Evolutionary conservation across 257 asterid genomes (phyloP).

Genomic region (Salvia rosmarinus): DNA sequence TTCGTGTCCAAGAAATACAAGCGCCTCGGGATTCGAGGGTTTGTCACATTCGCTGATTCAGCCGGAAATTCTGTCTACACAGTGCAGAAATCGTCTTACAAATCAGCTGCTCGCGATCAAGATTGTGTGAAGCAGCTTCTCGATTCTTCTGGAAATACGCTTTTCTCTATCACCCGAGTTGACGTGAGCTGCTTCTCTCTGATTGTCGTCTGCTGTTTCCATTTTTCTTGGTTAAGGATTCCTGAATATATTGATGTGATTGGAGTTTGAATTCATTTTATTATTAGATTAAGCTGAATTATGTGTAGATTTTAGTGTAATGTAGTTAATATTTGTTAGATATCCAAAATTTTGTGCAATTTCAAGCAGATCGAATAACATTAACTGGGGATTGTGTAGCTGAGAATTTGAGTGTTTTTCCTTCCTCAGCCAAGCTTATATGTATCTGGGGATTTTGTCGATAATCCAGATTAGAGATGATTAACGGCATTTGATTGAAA

Average conservation of each 20-base stretch:
- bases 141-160: conserved; percentile 61
- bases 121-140: conserved; percentile 45
- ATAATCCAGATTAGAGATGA: neutral
- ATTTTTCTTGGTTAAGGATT: neutral
- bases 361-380: neutral
- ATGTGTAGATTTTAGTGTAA: neutral
- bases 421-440: neutral
- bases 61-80: conserved; percentile 59
- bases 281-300: neutral
- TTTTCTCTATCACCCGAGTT: conserved; percentile 55
- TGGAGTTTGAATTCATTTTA: neutral
- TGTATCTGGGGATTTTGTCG: neutral
- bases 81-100: conserved; percentile 46
- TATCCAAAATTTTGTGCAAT: neutral
- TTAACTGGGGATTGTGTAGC: neutral
- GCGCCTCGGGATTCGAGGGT: conserved; percentile 43
- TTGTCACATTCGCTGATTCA: conserved; percentile 62
- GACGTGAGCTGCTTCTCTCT: conserved; percentile 47
- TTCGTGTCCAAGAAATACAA: conserved; percentile 66
- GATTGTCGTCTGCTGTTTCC: neutral
- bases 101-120: conserved; percentile 30
- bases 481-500: neutral
- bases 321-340: neutral
- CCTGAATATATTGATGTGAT: neutral
- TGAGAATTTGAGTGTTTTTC: no score